Percentiles rank a stretch among this genome's conserved stretches.
These are phyloP conservation scores for Puccinia hordei DNA, from an alignment of 1,284 basidiomycete genomes.

Conservation along the genomic window DNA sequence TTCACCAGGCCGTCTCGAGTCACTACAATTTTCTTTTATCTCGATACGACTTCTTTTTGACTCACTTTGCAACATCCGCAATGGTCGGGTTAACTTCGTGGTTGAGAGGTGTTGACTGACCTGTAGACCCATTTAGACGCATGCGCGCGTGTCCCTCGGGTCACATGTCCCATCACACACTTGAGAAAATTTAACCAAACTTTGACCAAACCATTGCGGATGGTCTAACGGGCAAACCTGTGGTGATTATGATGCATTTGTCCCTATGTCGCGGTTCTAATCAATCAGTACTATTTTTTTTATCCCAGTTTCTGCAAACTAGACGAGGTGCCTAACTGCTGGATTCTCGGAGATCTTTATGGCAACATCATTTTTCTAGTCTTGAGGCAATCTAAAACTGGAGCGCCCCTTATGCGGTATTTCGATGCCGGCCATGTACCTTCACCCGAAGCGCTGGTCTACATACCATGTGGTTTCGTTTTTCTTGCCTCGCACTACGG, in stretches of 20 bases:
- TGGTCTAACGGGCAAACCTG: background rate
- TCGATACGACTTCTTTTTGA: background rate
- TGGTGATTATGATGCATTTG: background rate
- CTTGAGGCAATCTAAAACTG: background rate
- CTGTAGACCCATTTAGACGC: too few relatives aligned
- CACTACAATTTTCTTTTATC: background rate
- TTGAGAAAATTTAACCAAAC: too few relatives aligned
- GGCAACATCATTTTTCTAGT: conserved; percentile 21
- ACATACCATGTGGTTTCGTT: conserved; percentile 18
- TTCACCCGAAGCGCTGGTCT: conserved; percentile 42
- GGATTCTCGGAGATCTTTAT: conserved; percentile 40
- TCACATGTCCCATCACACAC: too few relatives aligned
- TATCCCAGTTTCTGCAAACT: conserved; percentile 36
- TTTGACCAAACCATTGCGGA: too few relatives aligned
- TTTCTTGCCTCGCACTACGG: conserved; percentile 49
- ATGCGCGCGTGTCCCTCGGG: too few relatives aligned
- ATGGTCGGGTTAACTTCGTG: too few relatives aligned
- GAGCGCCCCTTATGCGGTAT: background rate
- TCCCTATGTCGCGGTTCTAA: background rate
- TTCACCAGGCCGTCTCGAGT: background rate
- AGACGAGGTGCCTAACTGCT: conserved; percentile 18
- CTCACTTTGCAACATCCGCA: background rate
- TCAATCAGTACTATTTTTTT: conserved; percentile 11
- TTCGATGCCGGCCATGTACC: conserved; percentile 18
- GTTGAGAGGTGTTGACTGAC: too few relatives aligned